Conservation (phyloP, 331 rosid species). For the Malus hybrid region DNA sequence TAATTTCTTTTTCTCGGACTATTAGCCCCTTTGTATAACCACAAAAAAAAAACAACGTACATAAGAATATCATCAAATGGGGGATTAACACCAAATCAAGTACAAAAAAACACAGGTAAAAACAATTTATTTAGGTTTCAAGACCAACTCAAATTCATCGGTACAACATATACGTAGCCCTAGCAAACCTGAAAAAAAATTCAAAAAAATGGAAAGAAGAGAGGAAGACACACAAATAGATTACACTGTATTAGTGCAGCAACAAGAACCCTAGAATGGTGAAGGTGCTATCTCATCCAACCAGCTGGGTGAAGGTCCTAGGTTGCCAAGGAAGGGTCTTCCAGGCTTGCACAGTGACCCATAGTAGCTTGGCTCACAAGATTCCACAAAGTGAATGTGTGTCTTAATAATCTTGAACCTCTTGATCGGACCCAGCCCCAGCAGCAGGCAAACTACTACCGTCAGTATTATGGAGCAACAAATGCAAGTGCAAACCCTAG, state of each 20-base stretch:
- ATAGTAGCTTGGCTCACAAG: not conserved
- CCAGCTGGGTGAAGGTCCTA: not conserved
- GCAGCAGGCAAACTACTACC: not conserved
- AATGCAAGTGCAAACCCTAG: not conserved
- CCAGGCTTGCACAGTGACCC: not conserved
- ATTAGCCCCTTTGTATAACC: not conserved
- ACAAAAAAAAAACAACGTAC: not conserved
- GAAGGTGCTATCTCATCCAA: not conserved
- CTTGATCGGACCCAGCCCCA: not conserved
- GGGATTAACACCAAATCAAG: not conserved
- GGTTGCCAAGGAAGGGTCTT: not conserved
- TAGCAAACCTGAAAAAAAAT: not conserved
- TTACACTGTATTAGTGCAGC: not conserved
- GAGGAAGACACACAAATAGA: not conserved
- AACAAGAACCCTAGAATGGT: not conserved
- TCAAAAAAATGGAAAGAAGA: not conserved
- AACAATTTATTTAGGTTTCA: not conserved
- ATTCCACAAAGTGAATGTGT: not conserved
- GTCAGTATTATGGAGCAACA: not conserved
- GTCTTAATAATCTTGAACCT: not conserved
- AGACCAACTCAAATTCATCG: not conserved
- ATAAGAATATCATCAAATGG: not conserved
- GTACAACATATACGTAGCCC: not conserved
- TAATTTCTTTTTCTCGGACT: not conserved
- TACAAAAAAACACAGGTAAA: not conserved